Percentiles rank a stretch among this genome's conserved stretches.
These are phyloP conservation scores for Cystofilobasidium bisporidii DNA, from an alignment of 768 basidiomycete genomes.

Conservation along the genomic window DNA sequence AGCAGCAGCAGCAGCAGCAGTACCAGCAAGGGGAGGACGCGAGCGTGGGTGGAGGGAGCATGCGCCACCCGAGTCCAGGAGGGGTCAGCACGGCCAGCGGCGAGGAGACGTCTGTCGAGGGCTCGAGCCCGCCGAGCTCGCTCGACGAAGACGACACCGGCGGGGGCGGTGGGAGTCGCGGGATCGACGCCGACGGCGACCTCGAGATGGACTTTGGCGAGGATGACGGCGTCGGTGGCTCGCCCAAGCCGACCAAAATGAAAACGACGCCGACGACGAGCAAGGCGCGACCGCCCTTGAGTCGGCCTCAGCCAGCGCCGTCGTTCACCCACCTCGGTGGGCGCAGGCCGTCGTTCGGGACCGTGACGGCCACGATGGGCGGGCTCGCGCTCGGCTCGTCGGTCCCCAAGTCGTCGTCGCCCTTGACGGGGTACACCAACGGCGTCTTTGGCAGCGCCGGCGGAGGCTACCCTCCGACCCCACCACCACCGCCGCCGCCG, in stretches of 20 bases:
- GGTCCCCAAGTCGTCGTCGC: background rate
- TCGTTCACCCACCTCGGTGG: background rate
- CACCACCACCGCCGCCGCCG: no score
- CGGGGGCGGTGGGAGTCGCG: no score
- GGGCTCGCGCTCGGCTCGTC: conserved; percentile 5
- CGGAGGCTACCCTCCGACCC: background rate
- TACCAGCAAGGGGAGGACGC: no score
- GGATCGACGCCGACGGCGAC: conserved; percentile 31
- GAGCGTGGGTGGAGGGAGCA: background rate
- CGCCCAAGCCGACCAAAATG: conserved; percentile 3
- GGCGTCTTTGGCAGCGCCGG: background rate
- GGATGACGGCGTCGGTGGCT: conserved; percentile 4
- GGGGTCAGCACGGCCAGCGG: background rate
- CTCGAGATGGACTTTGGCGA: conserved; percentile 32
- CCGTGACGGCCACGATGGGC: conserved; percentile 19
- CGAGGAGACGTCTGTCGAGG: background rate
- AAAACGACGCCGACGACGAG: background rate
- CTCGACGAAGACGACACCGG: conserved; percentile 26
- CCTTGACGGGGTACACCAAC: background rate
- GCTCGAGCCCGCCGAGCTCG: conserved; percentile 4
- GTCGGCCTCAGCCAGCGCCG: background rate
- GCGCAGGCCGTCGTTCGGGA: conserved; percentile 7
- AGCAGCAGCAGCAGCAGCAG: no score
- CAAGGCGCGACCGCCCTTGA: no score
- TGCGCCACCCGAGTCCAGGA: background rate